Percentiles rank a stretch among this genome's conserved stretches.
These are phyloP conservation scores for Pythium phragmitis DNA, from an alignment of 352 stramenopile genomes.

Conservation along the genomic window DNA sequence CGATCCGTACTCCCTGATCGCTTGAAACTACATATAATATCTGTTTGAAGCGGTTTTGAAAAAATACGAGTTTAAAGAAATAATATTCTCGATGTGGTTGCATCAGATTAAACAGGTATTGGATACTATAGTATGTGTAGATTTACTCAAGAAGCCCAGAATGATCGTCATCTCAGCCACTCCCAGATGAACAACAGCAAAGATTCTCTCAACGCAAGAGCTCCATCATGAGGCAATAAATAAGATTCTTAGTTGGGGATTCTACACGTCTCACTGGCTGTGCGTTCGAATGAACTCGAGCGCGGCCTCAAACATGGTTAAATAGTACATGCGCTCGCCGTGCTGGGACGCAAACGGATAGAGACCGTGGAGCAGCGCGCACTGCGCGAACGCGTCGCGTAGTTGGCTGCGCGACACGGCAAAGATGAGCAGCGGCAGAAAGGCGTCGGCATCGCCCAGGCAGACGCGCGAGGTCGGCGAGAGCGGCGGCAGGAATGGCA, in stretches of 20 bases:
- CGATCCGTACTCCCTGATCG: too few species aligned
- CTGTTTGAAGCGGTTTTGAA: too few species aligned
- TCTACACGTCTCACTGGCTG: neutral
- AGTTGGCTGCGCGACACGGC: constrained; percentile 31
- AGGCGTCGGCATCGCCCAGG: constrained; percentile 33
- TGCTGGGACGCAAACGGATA: constrained; percentile 33
- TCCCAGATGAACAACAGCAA: too few species aligned
- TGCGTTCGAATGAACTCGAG: constrained; percentile 34
- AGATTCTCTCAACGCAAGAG: neutral
- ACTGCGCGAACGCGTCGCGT: constrained; percentile 23
- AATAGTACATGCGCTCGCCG: constrained; percentile 42
- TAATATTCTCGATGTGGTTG: too few species aligned
- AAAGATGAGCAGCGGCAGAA: constrained; percentile 46
- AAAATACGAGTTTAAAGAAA: too few species aligned
- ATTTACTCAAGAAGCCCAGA: too few species aligned
- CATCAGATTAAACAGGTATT: too few species aligned
- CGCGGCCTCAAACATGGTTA: constrained; percentile 47
- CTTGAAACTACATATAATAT: too few species aligned
- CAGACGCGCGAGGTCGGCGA: constrained; percentile 25
- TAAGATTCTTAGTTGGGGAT: too few species aligned
- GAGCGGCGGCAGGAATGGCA: neutral
- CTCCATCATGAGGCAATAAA: too few species aligned
- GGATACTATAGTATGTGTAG: too few species aligned
- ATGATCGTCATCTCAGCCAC: neutral
- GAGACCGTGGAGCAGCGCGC: constrained; percentile 30